These are phyloP conservation scores for Neofusicoccum parvum DNA, from an alignment of 2,329 filamentous ascomycete genomes.

Conservation along the genomic window DNA sequence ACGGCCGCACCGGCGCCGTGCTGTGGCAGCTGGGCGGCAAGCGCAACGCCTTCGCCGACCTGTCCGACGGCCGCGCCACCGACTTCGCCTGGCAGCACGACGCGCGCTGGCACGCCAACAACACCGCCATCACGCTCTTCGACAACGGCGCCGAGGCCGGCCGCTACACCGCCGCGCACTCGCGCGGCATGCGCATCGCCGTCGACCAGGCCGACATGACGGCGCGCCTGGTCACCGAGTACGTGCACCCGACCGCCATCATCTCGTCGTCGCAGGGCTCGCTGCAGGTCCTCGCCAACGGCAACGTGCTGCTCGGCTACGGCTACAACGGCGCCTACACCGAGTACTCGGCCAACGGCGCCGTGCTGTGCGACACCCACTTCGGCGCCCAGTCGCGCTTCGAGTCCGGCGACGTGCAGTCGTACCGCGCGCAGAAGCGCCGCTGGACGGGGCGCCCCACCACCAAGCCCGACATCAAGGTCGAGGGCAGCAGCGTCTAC, in stretches of 20 bases:
- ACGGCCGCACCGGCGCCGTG: conserved; percentile 44
- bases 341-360: conserved; percentile 48
- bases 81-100: conserved; percentile 57
- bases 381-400: conserved; percentile 33
- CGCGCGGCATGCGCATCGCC: conserved; percentile 41
- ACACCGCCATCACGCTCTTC: conserved; percentile 39
- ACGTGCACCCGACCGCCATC: conserved; percentile 40
- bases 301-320: conserved; percentile 53
- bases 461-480: conserved; percentile 26
- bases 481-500: conserved; percentile 25
- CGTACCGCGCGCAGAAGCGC: conserved; percentile 40
- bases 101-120: conserved; percentile 44
- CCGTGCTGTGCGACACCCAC: conserved; percentile 46
- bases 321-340: conserved; percentile 54
- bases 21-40: conserved; percentile 57
- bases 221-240: conserved; percentile 44
- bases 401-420: conserved; percentile 35
- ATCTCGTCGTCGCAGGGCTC: conserved; percentile 45
- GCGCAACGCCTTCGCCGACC: conserved; percentile 45
- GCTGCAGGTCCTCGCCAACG: conserved; percentile 45
- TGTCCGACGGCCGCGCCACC: conserved; percentile 46
- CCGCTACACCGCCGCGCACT: conserved; percentile 24
- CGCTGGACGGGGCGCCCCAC: conserved; percentile 28
- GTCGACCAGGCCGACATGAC: conserved; percentile 48
- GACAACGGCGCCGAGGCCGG: conserved; percentile 38